Conservation (phyloP, 768 basidiomycete genomes). For the Phaeotremella skinneri region DNA sequence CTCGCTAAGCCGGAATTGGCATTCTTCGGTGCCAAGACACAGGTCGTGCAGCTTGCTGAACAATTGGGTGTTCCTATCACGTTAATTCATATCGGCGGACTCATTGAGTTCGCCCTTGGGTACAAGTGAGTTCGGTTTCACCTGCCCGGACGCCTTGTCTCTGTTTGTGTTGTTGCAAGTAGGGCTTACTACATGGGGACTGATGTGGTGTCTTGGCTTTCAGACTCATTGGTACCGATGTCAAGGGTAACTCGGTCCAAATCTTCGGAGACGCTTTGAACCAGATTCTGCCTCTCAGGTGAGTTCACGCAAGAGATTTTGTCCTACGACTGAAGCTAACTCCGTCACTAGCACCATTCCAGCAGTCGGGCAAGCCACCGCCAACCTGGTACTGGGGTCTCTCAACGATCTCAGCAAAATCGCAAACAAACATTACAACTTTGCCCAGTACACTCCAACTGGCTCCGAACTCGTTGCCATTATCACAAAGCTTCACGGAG, state of each 20-base stretch:
- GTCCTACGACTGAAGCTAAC: no score
- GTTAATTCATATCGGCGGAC: conserved; percentile 6
- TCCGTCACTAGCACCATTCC: conserved; percentile 2
- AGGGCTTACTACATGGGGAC: no score
- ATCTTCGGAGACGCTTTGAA: conserved; percentile 9
- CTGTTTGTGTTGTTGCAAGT: not conserved
- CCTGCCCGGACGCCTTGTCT: not conserved
- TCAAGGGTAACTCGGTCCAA: conserved; percentile 17
- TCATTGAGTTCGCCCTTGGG: conserved; percentile 10
- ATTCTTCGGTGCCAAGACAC: conserved; percentile 4
- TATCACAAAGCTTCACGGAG: conserved; percentile 15
- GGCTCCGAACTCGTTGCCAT: conserved; percentile 10
- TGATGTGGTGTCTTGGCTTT: not conserved
- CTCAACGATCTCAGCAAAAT: not conserved
- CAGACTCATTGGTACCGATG: conserved; percentile 16
- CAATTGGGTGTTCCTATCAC: conserved; percentile 14
- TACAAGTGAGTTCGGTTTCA: conserved; percentile 19
- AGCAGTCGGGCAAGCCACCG: conserved; percentile 5
- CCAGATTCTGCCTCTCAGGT: conserved; percentile 10
- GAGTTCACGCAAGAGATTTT: conserved; percentile 7
- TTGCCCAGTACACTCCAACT: conserved; percentile 10
- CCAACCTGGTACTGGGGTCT: conserved; percentile 8
- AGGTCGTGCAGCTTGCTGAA: conserved; percentile 5
- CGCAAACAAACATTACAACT: conserved; percentile 1
- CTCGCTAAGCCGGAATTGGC: conserved; percentile 1